Conservation (phyloP, 306 rosid species). For the Geum urbanum region DNA sequence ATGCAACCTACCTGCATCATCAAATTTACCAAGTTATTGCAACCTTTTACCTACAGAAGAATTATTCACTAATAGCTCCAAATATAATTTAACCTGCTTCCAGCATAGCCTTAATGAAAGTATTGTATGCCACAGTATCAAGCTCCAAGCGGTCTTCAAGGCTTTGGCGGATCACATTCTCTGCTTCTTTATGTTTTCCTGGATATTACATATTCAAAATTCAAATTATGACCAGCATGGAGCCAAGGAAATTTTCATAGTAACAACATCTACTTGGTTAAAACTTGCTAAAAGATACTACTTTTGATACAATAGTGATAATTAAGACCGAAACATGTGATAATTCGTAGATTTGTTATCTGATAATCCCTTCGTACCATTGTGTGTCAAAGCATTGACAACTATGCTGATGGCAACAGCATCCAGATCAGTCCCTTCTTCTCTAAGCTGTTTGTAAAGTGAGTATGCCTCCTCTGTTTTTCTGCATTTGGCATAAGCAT, state of each 20-base stretch:
- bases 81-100: conserved; percentile 53
- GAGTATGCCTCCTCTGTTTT: conserved; percentile 63
- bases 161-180: conserved; percentile 50
- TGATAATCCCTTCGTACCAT: conserved; percentile 41
- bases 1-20: conserved; percentile 60
- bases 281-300: too few species aligned
- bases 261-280: not conserved
- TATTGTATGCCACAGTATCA: conserved; percentile 91
- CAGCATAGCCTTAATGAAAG: conserved; percentile 92
- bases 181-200: conserved; percentile 76
- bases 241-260: not conserved
- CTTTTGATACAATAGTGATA: not conserved
- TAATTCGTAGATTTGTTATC: not conserved
- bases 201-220: conserved; percentile 28
- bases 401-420: conserved; percentile 77
- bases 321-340: not conserved
- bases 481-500: conserved; percentile 76
- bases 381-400: conserved; percentile 65
- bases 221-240: not conserved
- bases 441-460: conserved; percentile 54
- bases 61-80: conserved; percentile 1
- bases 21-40: conserved; percentile 30
- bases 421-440: conserved; percentile 56
- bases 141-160: conserved; percentile 56
- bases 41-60: conserved; percentile 17